Evolutionary conservation across 768 basidiomycete species (phyloP), one percentile per base, ranked within the genome.

Genomic region (Hygrocybe coccinea): DNA sequence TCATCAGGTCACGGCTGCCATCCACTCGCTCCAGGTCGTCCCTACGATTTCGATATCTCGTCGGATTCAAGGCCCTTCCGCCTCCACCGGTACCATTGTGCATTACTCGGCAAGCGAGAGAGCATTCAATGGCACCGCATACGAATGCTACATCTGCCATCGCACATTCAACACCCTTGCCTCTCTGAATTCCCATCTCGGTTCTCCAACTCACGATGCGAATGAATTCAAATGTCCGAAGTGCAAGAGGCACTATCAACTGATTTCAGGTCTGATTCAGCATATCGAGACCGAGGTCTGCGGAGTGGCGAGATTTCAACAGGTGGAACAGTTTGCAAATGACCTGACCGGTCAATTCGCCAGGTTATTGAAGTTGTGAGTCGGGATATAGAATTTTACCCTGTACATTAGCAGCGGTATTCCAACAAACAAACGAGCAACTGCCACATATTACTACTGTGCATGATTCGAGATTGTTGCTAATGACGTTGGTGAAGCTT

Each of bases 181-280:
- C 1, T 59, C 65, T 3, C 69, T 79, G 17, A 72, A 77, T 57
- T 25, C 55, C 11, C 74, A 75, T 52, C 59, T 74, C 36, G 66
- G 65, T 58, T 76, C 75, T 45, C 65, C 72, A 2, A 64, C 64
- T 12, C 76, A 78, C 57, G 73, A 74, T 55, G 63, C 55, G 29
- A 64, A 72, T 51, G 69, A 76, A 61, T 79, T 77, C 66, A 67
- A 62, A 53, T 79, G 78, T 55, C 78, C 78, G 37, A 69, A 67
- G 57, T 78, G 78, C 60, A 64, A 63, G 49, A 59, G 21, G 35
- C 59, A 67, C 57, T 75, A 71, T 61, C 67, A 65, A 39, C 60
- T 73, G 33, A 63, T 78, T 24, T 77, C 75, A 6, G 74, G 67
- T 3, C 62, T 79, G 36, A 67, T 74, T 22, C 75, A 76, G 56